These are phyloP conservation scores for Phallus indusiatus DNA, from an alignment of 768 basidiomycete genomes.

Conservation along the genomic window DNA sequence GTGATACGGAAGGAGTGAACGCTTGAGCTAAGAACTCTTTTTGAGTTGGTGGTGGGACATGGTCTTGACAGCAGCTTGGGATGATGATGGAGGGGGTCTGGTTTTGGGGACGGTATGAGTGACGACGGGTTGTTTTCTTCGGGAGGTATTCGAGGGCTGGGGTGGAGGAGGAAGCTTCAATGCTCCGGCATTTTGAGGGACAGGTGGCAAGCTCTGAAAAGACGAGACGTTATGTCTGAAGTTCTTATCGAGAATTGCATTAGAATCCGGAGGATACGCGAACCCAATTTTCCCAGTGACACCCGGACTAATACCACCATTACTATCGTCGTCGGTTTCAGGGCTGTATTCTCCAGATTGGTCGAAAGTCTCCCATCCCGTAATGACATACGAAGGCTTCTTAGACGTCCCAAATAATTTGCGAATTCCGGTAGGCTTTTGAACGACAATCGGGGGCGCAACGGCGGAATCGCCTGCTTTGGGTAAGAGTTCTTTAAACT, in stretches of 20 bases:
- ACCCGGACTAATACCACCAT: neutral
- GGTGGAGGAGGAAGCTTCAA: neutral
- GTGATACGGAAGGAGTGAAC: neutral
- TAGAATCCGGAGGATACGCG: neutral
- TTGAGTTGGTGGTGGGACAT: neutral
- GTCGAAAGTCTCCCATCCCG: neutral
- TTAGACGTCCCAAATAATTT: neutral
- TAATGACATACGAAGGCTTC: neutral
- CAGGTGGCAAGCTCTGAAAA: neutral
- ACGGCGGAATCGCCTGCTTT: neutral
- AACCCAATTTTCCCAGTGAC: neutral
- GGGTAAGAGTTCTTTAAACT: slow-evolving; percentile 5
- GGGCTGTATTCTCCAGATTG: neutral
- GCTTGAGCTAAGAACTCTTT: neutral
- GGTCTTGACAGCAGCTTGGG: neutral
- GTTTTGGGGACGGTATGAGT: neutral
- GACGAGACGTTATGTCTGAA: neutral
- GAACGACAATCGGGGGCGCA: neutral
- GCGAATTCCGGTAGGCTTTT: neutral
- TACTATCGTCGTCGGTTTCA: neutral
- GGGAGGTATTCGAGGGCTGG: neutral
- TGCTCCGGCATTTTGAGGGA: neutral
- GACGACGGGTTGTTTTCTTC: neutral
- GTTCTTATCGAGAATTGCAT: neutral
- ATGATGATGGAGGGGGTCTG: neutral